phyloP scores from a whole-genome alignment of 345 rosid species.

The Brassica cretica region DNA sequence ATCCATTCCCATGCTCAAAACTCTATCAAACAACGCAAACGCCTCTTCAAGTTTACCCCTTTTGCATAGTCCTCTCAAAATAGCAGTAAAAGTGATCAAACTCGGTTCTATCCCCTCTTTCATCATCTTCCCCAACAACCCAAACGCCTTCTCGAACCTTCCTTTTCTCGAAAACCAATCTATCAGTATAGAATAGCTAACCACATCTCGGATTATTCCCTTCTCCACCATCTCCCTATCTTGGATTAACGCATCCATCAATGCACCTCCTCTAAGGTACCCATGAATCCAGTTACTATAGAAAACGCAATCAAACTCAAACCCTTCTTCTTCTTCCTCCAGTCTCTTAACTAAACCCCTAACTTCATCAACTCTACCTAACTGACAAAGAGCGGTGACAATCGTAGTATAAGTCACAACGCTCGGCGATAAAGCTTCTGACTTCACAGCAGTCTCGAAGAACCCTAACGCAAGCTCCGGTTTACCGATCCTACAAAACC shows the following conservation, averaged over 20 bases:
- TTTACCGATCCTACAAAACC: conserved; percentile 65
- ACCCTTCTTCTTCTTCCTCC: conserved; percentile 47
- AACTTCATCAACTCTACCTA: conserved; percentile 62
- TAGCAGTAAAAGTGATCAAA: conserved; percentile 57
- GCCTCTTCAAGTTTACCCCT: conserved; percentile 67
- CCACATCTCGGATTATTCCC: conserved; percentile 50
- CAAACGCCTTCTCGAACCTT: conserved; percentile 46
- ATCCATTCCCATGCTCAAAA: conserved; percentile 51
- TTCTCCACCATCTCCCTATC: conserved; percentile 50
- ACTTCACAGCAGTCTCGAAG: conserved; percentile 48
- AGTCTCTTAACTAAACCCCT: conserved; percentile 47
- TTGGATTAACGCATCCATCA: conserved; percentile 54
- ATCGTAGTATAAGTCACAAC: conserved; percentile 63
- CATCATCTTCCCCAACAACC: conserved; percentile 63
- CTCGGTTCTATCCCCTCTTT: conserved; percentile 56
- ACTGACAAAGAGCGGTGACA: conserved; percentile 56
- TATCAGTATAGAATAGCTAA: conserved; percentile 62
- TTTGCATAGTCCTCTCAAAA: conserved; percentile 62
- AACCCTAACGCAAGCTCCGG: conserved; percentile 66
- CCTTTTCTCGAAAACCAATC: conserved; percentile 60
- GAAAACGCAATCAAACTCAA: conserved; percentile 64
- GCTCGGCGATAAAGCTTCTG: conserved; percentile 62
- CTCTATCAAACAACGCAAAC: conserved; percentile 50
- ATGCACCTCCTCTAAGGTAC: conserved; percentile 42
- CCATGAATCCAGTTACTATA: conserved; percentile 73